A percentile compares a stretch with the other conserved stretches of the same genome.
Evolutionary conservation across 176 grass and related monocot genomes (phyloP).

Genomic region (Coix lacrymajobi): DNA sequence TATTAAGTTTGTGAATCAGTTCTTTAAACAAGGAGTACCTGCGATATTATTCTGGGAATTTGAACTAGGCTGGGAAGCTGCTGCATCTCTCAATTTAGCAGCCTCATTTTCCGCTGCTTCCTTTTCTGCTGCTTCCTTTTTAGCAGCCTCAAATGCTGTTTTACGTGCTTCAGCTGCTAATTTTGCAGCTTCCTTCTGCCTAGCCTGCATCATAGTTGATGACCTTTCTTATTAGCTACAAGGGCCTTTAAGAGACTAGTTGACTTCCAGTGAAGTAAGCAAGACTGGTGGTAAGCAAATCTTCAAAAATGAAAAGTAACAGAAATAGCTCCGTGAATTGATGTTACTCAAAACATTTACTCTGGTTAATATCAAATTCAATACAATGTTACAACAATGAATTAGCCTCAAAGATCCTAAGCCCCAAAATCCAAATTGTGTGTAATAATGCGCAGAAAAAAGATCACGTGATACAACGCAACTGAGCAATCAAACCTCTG

Average conservation of each 20-base stretch:
- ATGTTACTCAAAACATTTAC: slow-evolving; percentile 14
- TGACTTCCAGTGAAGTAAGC: slow-evolving; percentile 4
- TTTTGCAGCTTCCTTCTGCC: slow-evolving; percentile 64
- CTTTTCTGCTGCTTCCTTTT: slow-evolving; percentile 66
- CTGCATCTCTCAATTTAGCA: slow-evolving; percentile 35
- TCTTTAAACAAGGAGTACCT: slow-evolving; percentile 21
- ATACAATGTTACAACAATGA: neutral
- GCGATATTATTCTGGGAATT: slow-evolving; percentile 19
- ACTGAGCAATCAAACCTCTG: slow-evolving; percentile 55
- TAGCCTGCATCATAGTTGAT: slow-evolving; percentile 42
- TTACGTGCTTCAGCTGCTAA: slow-evolving; percentile 70
- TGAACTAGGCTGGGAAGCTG: slow-evolving; percentile 25
- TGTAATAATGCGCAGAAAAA: neutral
- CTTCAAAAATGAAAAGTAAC: neutral
- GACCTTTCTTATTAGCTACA: slow-evolving; percentile 16
- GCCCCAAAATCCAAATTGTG: neutral
- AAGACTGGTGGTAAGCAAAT: neutral
- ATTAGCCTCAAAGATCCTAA: neutral
- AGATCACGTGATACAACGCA: neutral
- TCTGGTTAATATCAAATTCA: neutral
- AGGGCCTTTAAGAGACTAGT: neutral
- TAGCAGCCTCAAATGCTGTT: slow-evolving; percentile 56
- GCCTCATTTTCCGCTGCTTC: slow-evolving; percentile 41
- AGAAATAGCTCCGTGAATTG: neutral
- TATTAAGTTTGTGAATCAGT: neutral